These are phyloP conservation scores for Neonectria magnoliae DNA, from an alignment of 2,329 filamentous ascomycete genomes.

Conservation along the genomic window DNA sequence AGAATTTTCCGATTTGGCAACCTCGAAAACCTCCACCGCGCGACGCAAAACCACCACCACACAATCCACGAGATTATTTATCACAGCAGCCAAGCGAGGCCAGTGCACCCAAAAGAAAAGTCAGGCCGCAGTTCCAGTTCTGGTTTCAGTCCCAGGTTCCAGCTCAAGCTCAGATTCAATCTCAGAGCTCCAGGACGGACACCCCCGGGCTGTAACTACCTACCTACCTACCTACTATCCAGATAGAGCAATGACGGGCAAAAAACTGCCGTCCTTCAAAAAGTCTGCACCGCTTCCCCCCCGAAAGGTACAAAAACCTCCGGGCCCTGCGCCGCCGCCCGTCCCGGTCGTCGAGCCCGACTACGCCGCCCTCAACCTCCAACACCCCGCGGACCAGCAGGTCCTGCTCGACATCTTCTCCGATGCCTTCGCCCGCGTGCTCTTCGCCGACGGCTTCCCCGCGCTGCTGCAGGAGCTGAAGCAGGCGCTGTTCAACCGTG, in stretches of 20 bases:
- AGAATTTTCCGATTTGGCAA: conserved; percentile 22
- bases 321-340: conserved; percentile 19
- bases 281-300: conserved; percentile 25
- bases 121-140: neutral
- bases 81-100: neutral
- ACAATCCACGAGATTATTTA: conserved; percentile 12
- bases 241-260: conserved; percentile 36
- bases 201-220: neutral
- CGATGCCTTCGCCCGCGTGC: conserved; percentile 65
- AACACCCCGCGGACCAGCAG: conserved; percentile 62
- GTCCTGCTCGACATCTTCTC: conserved; percentile 78
- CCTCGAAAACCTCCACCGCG: conserved; percentile 7
- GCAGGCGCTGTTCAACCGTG: conserved; percentile 82
- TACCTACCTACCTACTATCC: neutral
- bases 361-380: conserved; percentile 22
- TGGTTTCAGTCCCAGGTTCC: neutral
- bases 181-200: neutral
- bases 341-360: neutral
- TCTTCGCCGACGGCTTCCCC: conserved; percentile 59
- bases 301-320: conserved; percentile 22
- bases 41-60: neutral
- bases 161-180: neutral
- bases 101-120: neutral
- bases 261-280: conserved; percentile 37
- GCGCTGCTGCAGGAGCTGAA: conserved; percentile 83